Conservation (phyloP, 1,284 basidiomycete genomes). For the Ustilago nuda region DNA sequence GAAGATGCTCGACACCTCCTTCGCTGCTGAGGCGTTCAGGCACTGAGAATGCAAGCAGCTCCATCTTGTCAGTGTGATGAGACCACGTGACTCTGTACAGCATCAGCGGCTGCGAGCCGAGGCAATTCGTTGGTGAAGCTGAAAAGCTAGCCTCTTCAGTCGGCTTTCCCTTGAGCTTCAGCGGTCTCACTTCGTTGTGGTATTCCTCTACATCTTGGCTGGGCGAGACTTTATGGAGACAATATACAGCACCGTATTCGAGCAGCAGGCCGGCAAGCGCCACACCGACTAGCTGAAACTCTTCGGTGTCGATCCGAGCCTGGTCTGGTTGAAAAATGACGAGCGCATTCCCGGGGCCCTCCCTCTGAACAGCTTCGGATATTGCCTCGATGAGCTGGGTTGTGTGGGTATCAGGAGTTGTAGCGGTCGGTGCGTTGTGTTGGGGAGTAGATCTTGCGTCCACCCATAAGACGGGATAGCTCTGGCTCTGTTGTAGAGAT, state of each 20-base stretch:
- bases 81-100: conserved; percentile 19
- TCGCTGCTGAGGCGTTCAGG: conserved; percentile 11
- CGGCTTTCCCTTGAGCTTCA: not conserved
- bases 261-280: conserved; percentile 34
- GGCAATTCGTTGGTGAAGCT: conserved; percentile 25
- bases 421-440: conserved; percentile 11
- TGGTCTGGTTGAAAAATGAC: conserved; percentile 1
- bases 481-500: not conserved
- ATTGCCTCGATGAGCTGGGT: conserved; percentile 8
- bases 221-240: conserved; percentile 12
- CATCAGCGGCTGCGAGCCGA: conserved; percentile 19
- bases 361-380: not conserved
- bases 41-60: conserved; percentile 30
- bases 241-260: conserved; percentile 32
- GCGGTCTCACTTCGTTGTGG: conserved; percentile 13
- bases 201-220: not conserved
- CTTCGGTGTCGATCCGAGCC: not conserved
- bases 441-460: conserved; percentile 11
- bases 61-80: not conserved
- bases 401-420: conserved; percentile 16
- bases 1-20: not conserved
- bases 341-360: conserved; percentile 1
- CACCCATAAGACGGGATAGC: conserved; percentile 11
- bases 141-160: conserved; percentile 3
- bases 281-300: conserved; percentile 24